Evolutionary conservation across 345 rosid genomes (phyloP).

Genomic region (Pelargonium nanum): DNA sequence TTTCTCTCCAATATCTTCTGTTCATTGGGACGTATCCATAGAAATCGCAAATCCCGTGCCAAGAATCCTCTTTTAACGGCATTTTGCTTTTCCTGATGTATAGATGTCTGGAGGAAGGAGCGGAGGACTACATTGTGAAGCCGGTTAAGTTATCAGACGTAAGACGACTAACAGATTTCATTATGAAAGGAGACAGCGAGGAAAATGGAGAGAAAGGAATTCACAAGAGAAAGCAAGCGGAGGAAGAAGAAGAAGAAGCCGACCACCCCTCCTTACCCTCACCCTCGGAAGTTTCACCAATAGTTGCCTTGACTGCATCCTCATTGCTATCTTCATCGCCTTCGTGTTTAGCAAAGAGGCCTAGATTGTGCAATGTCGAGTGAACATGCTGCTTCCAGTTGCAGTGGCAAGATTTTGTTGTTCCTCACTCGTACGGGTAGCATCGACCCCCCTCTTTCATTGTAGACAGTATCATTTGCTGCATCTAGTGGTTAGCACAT

Average conservation of each 20-base stretch:
- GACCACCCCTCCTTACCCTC: background rate
- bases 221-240: slow-evolving; percentile 33
- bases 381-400: too few species aligned
- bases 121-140: slow-evolving; percentile 74
- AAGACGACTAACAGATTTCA: slow-evolving; percentile 42
- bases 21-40: too few species aligned
- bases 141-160: slow-evolving; percentile 75
- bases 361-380: background rate
- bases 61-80: background rate
- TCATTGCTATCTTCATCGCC: slow-evolving; percentile 5
- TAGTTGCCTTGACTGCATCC: background rate
- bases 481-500: background rate
- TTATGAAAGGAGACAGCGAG: slow-evolving; percentile 35
- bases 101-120: slow-evolving; percentile 92
- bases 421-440: background rate
- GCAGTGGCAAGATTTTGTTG: background rate
- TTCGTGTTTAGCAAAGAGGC: background rate
- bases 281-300: background rate
- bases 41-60: too few species aligned
- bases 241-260: background rate
- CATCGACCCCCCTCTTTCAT: background rate
- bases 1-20: too few species aligned
- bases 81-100: background rate
- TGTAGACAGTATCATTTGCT: too few species aligned
- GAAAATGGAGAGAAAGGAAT: slow-evolving; percentile 14